Evolutionary conservation across 129 eudicot species (phyloP).

Genomic region (Flaveria brownii): DNA sequence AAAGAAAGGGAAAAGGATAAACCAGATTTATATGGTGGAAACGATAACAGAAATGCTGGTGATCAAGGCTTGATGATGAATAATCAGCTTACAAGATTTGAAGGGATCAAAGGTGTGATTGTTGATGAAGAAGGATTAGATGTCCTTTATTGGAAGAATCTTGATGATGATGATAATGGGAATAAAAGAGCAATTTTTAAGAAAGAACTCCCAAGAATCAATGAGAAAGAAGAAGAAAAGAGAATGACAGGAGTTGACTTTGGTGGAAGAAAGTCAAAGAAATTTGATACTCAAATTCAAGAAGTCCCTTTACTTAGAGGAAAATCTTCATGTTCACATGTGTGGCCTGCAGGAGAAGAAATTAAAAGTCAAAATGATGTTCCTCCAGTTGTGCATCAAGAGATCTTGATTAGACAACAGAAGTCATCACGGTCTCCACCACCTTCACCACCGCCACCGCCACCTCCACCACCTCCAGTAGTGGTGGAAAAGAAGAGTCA

Average conservation of each 20-base stretch:
- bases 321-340: constrained; percentile 66
- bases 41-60: constrained; percentile 8
- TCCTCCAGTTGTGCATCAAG: constrained; percentile 37
- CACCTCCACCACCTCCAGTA: constrained; percentile 52
- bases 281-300: constrained; percentile 35
- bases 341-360: constrained; percentile 43
- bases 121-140: constrained; percentile 95
- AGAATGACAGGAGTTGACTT: constrained; percentile 33
- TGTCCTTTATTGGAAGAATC: constrained; percentile 84
- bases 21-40: constrained; percentile 19
- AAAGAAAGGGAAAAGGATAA: constrained; percentile 29
- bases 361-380: constrained; percentile 20
- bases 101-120: constrained; percentile 55
- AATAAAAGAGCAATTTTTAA: constrained; percentile 30
- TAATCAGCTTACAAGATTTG: constrained; percentile 51
- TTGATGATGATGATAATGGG: constrained; percentile 44
- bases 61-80: constrained; percentile 24
- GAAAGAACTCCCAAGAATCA: constrained; percentile 28
- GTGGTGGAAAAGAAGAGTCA: constrained; percentile 33
- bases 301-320: constrained; percentile 68
- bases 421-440: constrained; percentile 38
- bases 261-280: constrained; percentile 30
- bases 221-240: constrained; percentile 46
- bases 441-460: constrained; percentile 43
- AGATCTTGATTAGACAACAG: constrained; percentile 31